These are phyloP conservation scores for Sporothrix schenckii DNA, from an alignment of 2,329 filamentous ascomycete genomes.

Conservation along the genomic window DNA sequence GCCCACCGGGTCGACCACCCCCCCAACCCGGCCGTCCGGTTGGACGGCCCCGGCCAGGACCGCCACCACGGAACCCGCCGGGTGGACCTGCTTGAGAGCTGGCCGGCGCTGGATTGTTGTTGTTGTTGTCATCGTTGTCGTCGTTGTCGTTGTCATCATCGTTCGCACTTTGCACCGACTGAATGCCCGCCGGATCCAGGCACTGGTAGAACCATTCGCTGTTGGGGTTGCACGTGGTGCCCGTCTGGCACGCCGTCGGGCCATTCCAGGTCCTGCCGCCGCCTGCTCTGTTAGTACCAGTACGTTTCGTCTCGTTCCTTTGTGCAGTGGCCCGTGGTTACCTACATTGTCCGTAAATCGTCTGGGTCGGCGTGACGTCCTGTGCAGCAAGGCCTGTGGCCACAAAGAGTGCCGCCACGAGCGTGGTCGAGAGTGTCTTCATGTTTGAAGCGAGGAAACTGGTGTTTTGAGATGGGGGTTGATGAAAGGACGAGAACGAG, in stretches of 20 bases:
- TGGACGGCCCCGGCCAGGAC: not conserved
- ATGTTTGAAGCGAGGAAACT: not conserved
- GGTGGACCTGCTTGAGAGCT: not conserved
- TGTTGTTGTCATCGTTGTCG: not conserved
- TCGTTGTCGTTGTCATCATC: not conserved
- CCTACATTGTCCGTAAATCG: conserved; percentile 31
- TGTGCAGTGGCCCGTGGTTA: too few relatives aligned
- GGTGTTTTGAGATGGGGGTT: not conserved
- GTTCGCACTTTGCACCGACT: not conserved
- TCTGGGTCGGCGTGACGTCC: conserved; percentile 11
- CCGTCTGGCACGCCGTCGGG: conserved; percentile 31
- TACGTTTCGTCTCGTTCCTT: not conserved
- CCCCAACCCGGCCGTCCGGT: not conserved
- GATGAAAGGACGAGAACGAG: not conserved
- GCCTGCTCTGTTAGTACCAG: conserved; percentile 21
- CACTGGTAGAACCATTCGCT: conserved; percentile 32
- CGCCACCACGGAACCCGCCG: not conserved
- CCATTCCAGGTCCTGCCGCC: conserved; percentile 30
- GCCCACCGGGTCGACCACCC: not conserved
- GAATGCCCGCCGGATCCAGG: not conserved
- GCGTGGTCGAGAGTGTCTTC: conserved; percentile 17
- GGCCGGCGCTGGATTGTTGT: not conserved
- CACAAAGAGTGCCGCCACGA: conserved; percentile 14
- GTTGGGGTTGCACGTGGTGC: conserved; percentile 28
- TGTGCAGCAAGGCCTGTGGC: conserved; percentile 22